A percentile compares a stretch with the other conserved stretches of the same genome.
Conservation (phyloP, 352 stramenopile species). For the Globisporangium okanoganense region DNA sequence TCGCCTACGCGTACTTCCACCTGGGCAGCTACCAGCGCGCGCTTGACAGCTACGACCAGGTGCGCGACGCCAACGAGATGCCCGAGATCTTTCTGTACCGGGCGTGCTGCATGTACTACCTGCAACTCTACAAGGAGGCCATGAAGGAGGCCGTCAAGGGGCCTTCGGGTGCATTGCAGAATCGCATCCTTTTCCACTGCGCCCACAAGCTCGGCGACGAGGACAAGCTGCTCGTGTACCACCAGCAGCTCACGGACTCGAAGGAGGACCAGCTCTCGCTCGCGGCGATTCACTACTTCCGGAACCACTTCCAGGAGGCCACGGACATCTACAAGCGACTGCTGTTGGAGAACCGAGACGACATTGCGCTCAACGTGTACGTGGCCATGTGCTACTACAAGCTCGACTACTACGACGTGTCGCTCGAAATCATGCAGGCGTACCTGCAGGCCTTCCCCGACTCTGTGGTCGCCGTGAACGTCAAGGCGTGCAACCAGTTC, state of each 20-base stretch:
- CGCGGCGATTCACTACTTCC: slow-evolving; percentile 94
- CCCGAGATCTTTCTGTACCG: slow-evolving; percentile 86
- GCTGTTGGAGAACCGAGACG: slow-evolving; percentile 93
- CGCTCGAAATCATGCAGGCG: slow-evolving; percentile 94
- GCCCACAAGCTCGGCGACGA: slow-evolving; percentile 93
- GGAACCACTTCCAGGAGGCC: slow-evolving; percentile 93
- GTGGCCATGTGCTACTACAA: slow-evolving; percentile 99
- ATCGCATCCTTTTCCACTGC: slow-evolving; percentile 94
- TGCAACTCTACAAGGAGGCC: slow-evolving; percentile 90
- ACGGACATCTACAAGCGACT: slow-evolving; percentile 97
- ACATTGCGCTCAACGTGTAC: slow-evolving; percentile 97
- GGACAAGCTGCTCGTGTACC: slow-evolving; percentile 93
- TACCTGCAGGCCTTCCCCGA: slow-evolving; percentile 93
- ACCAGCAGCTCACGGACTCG: slow-evolving; percentile 90
- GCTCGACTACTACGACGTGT: slow-evolving; percentile 97
- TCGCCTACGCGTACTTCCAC: slow-evolving; percentile 94
- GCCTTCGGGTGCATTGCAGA: slow-evolving; percentile 77
- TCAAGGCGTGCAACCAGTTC: slow-evolving; percentile 98
- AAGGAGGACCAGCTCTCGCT: slow-evolving; percentile 96
- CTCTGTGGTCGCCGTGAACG: slow-evolving; percentile 91
- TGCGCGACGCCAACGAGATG: slow-evolving; percentile 57
- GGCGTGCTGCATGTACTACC: slow-evolving; percentile 92
- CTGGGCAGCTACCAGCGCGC: slow-evolving; percentile 92
- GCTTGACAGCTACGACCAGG: slow-evolving; percentile 88
- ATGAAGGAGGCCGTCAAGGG: slow-evolving; percentile 73